These are phyloP conservation scores for Trypanosoma mega DNA, from an alignment of 208 protist species.

Conservation along the genomic window DNA sequence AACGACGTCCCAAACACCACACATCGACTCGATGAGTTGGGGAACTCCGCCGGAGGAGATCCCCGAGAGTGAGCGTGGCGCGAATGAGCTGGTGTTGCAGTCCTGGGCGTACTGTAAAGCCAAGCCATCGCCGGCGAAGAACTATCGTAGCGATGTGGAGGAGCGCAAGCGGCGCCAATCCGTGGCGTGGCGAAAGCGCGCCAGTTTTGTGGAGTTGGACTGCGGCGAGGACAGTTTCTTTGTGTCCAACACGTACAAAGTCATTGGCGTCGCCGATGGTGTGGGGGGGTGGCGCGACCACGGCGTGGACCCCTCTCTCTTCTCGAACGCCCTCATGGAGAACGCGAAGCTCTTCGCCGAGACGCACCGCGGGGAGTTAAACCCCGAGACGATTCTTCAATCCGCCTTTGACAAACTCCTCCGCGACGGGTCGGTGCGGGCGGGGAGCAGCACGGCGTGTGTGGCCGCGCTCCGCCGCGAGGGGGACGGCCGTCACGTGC, in stretches of 20 bases:
- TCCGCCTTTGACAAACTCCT: constrained; percentile 79
- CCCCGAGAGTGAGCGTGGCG: constrained; percentile 61
- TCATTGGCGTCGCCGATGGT: constrained; percentile 91
- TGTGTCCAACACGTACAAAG: constrained; percentile 89
- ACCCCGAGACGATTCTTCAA: constrained; percentile 84
- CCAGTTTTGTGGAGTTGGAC: constrained; percentile 90
- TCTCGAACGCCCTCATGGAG: constrained; percentile 90
- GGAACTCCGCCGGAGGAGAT: constrained; percentile 74
- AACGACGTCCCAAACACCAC: constrained; percentile 17
- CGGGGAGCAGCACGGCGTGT: constrained; percentile 90
- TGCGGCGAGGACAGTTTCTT: constrained; percentile 94
- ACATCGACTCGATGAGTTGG: constrained; percentile 41
- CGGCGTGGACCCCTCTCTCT: constrained; percentile 81
- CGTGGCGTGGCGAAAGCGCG: constrained; percentile 82
- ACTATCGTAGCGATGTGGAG: constrained; percentile 84
- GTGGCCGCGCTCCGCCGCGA: constrained; percentile 65
- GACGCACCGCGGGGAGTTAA: constrained; percentile 70
- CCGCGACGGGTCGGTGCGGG: constrained; percentile 75
- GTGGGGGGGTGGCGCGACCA: constrained; percentile 89
- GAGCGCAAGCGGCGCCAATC: constrained; percentile 64
- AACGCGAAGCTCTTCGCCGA: constrained; percentile 88
- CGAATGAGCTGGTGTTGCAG: constrained; percentile 88
- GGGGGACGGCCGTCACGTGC: constrained; percentile 46
- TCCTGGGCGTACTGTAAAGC: constrained; percentile 91
- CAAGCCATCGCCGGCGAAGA: constrained; percentile 63